Evolutionary conservation across 164 flowering plant genomes (phyloP).

Genomic region (Pachysandra terminalis): DNA sequence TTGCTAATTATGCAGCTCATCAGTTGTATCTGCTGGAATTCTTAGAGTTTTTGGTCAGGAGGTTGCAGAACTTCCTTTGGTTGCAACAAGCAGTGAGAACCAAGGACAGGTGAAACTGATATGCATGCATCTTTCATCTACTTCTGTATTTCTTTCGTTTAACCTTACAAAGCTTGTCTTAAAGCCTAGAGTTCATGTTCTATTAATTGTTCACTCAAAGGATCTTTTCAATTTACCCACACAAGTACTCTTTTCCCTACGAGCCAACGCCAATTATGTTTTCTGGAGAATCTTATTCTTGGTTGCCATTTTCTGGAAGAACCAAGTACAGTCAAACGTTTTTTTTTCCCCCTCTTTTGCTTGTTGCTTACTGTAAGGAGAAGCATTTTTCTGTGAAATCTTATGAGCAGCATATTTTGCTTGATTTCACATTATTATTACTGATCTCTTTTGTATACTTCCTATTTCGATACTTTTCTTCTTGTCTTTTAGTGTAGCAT

Average conservation of each 20-base stretch:
- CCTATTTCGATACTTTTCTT: conserved; percentile 26
- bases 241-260: conserved; percentile 52
- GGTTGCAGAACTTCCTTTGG: conserved; percentile 87
- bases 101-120: conserved; percentile 69
- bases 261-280: conserved; percentile 45
- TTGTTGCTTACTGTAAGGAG: neutral
- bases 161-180: neutral
- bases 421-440: conserved; percentile 33
- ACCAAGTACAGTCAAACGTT: too few relatives aligned
- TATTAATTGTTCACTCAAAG: neutral
- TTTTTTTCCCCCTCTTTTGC: too few relatives aligned
- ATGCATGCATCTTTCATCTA: neutral
- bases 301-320: neutral
- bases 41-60: conserved; percentile 76
- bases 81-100: conserved; percentile 68
- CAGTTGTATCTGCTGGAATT: conserved; percentile 80
- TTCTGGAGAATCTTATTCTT: neutral
- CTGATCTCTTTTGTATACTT: conserved; percentile 50
- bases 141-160: neutral
- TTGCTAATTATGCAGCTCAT: conserved; percentile 53
- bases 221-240: conserved; percentile 7
- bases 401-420: neutral
- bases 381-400: neutral
- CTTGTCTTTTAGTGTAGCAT: neutral
- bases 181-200: neutral